phyloP scores from a whole-genome alignment of 2,329 filamentous ascomycete species.

The Xylariaceae sp. region DNA sequence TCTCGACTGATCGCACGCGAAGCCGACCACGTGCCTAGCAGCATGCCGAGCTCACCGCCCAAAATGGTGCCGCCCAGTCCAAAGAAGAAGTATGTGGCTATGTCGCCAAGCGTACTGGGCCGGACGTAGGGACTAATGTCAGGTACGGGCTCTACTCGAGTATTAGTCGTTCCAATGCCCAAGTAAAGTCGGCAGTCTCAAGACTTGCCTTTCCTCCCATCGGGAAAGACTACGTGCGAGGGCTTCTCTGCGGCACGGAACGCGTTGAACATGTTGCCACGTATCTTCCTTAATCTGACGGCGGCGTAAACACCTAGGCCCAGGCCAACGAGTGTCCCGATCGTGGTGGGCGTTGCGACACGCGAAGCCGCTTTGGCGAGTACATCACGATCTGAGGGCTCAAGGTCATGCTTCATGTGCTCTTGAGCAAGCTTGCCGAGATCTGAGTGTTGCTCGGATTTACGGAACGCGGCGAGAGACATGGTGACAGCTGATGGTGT shows the following conservation, averaged over 20 bases:
- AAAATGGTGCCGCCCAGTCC: conserved; percentile 58
- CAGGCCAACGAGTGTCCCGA: conserved; percentile 59
- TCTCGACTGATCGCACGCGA: conserved; percentile 50
- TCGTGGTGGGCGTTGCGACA: conserved; percentile 49
- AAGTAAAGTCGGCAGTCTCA: neutral
- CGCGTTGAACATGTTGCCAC: conserved; percentile 56
- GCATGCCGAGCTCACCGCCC: conserved; percentile 59
- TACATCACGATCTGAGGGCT: conserved; percentile 54
- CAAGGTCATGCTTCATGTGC: conserved; percentile 52
- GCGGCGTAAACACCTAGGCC: conserved; percentile 56
- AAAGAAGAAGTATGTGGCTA: conserved; percentile 61
- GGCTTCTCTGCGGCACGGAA: conserved; percentile 60
- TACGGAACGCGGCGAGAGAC: conserved; percentile 34
- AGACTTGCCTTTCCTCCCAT: conserved; percentile 51
- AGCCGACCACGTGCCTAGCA: conserved; percentile 54
- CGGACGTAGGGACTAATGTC: conserved; percentile 55
- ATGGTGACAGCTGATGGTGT: conserved; percentile 11
- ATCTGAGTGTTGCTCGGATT: conserved; percentile 39
- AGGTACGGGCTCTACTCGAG: conserved; percentile 50
- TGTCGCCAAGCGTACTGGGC: conserved; percentile 55
- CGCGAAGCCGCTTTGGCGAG: conserved; percentile 52
- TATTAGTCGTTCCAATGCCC: neutral
- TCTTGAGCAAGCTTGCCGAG: conserved; percentile 52
- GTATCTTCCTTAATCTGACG: conserved; percentile 51
- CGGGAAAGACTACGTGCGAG: conserved; percentile 56